Base-by-base conservation (phyloP, 1,139 yeast genomes). In the Taphrina wiesneri region DNA sequence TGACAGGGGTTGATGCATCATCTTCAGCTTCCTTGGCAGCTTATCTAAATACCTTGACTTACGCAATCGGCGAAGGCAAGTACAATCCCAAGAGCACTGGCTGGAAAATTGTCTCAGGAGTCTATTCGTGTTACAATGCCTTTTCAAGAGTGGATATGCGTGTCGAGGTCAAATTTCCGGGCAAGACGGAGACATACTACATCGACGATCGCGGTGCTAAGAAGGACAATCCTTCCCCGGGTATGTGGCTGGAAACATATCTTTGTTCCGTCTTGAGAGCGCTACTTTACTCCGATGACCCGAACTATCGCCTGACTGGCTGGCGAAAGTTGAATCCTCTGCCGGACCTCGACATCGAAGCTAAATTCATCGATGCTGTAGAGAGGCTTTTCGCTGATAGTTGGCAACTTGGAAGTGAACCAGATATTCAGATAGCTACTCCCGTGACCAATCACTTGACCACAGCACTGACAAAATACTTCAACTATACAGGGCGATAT, bases 141-240 rank as follows among this genome's bases (percentile, higher is more conserved):
- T 88, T 90, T 72, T 81, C 88, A 3, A 80, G 81, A 67, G 79
- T 84, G 21, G 96, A 90, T 73, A 81, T 88, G 71, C 81, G 95
- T 49, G 91, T 90, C 6, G 80, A 85, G 25, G 89, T 85, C 41
- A 82, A 81, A 61, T 80, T 85, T 57, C 92, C 92, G 0, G 93
- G 93, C 77, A 90, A 95, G 60, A 85, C 86, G 11, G 95, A 90
- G 73, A 86, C 96, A 1, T 87, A 84, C 74, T 82, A 86, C 25
- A 79, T 89, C 64, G 84, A 83, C 69, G 78, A 79, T 7, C 76
- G 78, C 49, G 86, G 86, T 25, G 84, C 83, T 63, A 79, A 78
- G 69, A 73, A 74, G 36, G 74, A 72, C 19, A 73, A 75, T 43
- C 56, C 57, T 15, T 67, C 70, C 74, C 65, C 75, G 69, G 72